phyloP scores from a whole-genome alignment of 805 yeast genomes.

The Kodamaea leandrae region DNA sequence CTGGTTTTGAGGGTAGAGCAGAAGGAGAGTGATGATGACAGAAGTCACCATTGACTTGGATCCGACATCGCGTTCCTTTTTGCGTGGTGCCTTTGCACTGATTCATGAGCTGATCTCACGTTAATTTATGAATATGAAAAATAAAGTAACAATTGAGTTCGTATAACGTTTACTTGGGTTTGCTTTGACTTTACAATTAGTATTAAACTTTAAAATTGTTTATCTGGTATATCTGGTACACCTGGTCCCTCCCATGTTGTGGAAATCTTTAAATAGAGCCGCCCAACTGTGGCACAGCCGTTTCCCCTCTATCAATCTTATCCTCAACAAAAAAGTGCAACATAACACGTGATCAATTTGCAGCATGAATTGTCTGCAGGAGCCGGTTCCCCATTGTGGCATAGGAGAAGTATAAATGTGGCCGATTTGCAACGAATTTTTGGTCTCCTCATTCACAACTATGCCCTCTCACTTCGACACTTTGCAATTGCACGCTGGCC shows the following conservation, averaged over 20 bases:
- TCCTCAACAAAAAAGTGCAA: not conserved
- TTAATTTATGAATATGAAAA: not conserved
- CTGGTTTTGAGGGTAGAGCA: not conserved
- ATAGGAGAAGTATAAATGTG: not conserved
- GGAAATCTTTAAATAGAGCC: too few relatives aligned
- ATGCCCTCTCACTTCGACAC: constrained; percentile 80
- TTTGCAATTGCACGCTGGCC: constrained; percentile 94
- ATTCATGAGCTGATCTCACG: not conserved
- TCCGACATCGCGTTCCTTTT: constrained; percentile 41
- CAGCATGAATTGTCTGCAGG: not conserved
- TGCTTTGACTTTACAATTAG: too few relatives aligned
- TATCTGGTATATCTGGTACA: too few relatives aligned
- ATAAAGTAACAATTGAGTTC: too few relatives aligned
- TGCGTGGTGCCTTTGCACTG: constrained; percentile 44
- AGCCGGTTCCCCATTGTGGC: not conserved
- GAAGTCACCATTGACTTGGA: constrained; percentile 21
- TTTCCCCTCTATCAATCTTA: not conserved
- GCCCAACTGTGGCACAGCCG: too few relatives aligned
- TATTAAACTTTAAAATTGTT: too few relatives aligned
- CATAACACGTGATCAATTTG: constrained; percentile 5
- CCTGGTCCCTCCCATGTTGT: too few relatives aligned
- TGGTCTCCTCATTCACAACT: constrained; percentile 2
- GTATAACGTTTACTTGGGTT: too few relatives aligned
- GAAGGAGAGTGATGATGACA: constrained; percentile 33
- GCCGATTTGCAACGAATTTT: not conserved